Evolutionary conservation across 1,139 yeast genomes (phyloP).

Genomic region (Geotrichum citri-aurantii): DNA sequence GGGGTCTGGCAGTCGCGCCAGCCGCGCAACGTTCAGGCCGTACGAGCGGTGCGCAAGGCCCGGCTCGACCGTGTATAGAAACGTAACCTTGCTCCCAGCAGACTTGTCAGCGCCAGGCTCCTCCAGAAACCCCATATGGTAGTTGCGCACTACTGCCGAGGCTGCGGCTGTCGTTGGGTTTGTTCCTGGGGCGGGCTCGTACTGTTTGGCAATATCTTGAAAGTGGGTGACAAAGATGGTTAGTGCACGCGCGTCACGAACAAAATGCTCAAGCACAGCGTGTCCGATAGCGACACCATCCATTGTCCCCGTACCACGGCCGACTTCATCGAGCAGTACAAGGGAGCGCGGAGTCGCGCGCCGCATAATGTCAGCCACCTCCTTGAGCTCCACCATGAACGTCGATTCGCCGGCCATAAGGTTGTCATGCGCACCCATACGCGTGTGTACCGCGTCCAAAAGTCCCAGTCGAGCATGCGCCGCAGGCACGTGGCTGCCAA

Average conservation of each 20-base stretch:
- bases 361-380: conserved; percentile 53
- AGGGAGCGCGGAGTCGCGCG: conserved; percentile 48
- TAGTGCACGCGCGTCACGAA: conserved; percentile 46
- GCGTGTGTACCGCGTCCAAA: conserved; percentile 47
- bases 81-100: conserved; percentile 22
- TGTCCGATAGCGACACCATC: conserved; percentile 90
- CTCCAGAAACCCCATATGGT: conserved; percentile 71
- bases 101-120: conserved; percentile 19
- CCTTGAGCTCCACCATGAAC: conserved; percentile 68
- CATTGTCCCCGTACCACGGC: conserved; percentile 75
- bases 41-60: conserved; percentile 36
- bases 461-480: conserved; percentile 50
- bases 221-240: conserved; percentile 83
- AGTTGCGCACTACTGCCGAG: conserved; percentile 44
- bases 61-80: conserved; percentile 32
- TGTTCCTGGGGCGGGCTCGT: neutral
- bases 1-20: conserved; percentile 34
- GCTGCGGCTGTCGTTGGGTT: neutral
- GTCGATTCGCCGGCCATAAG: conserved; percentile 65
- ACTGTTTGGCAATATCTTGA: conserved; percentile 54
- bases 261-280: conserved; percentile 62
- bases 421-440: conserved; percentile 73
- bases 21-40: conserved; percentile 37
- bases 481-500: conserved; percentile 84
- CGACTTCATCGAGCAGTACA: conserved; percentile 59